These are phyloP conservation scores for Ceratopteris richardii DNA, from an alignment of 75 land plant species.

Conservation along the genomic window DNA sequence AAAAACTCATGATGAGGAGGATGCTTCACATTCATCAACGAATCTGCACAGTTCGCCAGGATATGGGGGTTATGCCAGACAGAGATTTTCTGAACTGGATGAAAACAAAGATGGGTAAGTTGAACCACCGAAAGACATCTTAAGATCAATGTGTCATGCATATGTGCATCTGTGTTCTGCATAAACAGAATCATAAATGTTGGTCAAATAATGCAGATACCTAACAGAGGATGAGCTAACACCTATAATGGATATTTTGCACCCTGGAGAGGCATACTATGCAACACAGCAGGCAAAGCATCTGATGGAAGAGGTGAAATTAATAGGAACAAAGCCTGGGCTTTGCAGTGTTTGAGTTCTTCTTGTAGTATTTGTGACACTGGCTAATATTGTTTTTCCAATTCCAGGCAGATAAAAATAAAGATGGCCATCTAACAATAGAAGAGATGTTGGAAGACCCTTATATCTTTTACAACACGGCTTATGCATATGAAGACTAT, in stretches of 20 bases:
- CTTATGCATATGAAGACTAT: slow-evolving; percentile 66
- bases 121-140: slow-evolving; percentile 1
- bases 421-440: slow-evolving; percentile 76
- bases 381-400: not conserved
- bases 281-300: slow-evolving; percentile 90
- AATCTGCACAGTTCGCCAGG: slow-evolving; percentile 1
- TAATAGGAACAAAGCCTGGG: too few relatives aligned
- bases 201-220: slow-evolving; percentile 45
- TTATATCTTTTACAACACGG: slow-evolving; percentile 77
- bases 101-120: slow-evolving; percentile 67
- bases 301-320: slow-evolving; percentile 68
- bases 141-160: too few relatives aligned
- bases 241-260: slow-evolving; percentile 58
- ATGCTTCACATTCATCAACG: not conserved
- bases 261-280: slow-evolving; percentile 83
- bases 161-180: too few relatives aligned
- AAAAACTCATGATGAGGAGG: slow-evolving; percentile 51
- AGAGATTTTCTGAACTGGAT: slow-evolving; percentile 62
- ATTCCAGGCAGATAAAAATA: slow-evolving; percentile 76
- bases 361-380: too few relatives aligned
- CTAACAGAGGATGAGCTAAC: slow-evolving; percentile 59
- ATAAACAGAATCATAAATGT: slow-evolving; percentile 7
- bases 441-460: slow-evolving; percentile 83
- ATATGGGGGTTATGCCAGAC: slow-evolving; percentile 39
- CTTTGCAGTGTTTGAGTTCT: too few relatives aligned